Evolutionary conservation across 2,329 filamentous ascomycete species (phyloP).

Genomic region (Pseudopithomyces maydicus): DNA sequence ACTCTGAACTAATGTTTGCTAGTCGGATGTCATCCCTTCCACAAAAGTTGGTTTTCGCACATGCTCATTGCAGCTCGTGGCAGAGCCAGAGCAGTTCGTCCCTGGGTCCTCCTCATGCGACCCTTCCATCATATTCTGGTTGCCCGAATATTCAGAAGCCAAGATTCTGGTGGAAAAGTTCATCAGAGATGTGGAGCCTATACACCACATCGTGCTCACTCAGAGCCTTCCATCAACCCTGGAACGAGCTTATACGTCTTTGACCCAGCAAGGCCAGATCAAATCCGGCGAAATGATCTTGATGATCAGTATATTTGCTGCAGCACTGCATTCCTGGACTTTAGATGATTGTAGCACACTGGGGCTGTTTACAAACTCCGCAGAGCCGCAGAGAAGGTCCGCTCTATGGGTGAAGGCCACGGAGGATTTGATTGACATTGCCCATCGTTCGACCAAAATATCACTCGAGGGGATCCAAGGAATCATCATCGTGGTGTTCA

Average conservation of each 20-base stretch:
- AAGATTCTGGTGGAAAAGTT: slow-evolving; percentile 40
- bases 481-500: slow-evolving; percentile 41
- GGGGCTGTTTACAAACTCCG: slow-evolving; percentile 10
- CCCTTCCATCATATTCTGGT: slow-evolving; percentile 35
- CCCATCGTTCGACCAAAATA: slow-evolving; percentile 20
- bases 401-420: slow-evolving; percentile 35
- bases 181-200: slow-evolving; percentile 34
- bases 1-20: background rate
- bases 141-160: slow-evolving; percentile 43
- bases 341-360: slow-evolving; percentile 11
- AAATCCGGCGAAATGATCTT: slow-evolving; percentile 34
- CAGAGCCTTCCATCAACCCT: slow-evolving; percentile 34
- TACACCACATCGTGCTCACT: slow-evolving; percentile 43
- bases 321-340: slow-evolving; percentile 39
- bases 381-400: slow-evolving; percentile 33
- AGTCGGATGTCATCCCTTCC: slow-evolving; percentile 4
- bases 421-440: slow-evolving; percentile 41
- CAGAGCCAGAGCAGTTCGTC: slow-evolving; percentile 5
- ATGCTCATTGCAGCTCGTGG: slow-evolving; percentile 11
- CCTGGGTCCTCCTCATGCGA: slow-evolving; percentile 7
- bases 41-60: slow-evolving; percentile 13
- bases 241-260: slow-evolving; percentile 33
- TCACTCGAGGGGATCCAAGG: slow-evolving; percentile 46
- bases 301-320: slow-evolving; percentile 40
- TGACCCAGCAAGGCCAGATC: slow-evolving; percentile 21